Evolutionary conservation across 2,329 filamentous ascomycete species (phyloP).

Genomic region (Catunica adiposa): DNA sequence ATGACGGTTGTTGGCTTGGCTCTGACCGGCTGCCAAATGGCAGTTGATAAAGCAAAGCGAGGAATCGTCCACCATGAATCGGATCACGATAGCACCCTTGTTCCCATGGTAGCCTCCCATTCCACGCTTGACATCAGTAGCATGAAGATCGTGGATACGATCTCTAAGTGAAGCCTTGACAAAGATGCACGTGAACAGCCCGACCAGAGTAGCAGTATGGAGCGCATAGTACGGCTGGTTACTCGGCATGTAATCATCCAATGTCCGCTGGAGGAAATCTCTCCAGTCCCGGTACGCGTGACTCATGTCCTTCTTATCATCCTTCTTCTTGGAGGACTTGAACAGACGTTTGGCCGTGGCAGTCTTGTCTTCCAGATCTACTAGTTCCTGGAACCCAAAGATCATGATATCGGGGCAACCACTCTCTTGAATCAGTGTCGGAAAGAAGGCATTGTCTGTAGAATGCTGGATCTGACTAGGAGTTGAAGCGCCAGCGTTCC

Average conservation of each 20-base stretch:
- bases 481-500: constrained; percentile 96
- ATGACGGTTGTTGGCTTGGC: constrained; percentile 77
- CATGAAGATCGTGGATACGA: constrained; percentile 61
- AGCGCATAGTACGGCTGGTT: constrained; percentile 69
- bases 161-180: constrained; percentile 64
- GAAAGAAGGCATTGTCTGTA: constrained; percentile 62
- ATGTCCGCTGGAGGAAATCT: constrained; percentile 65
- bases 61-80: constrained; percentile 87
- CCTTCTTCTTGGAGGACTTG: constrained; percentile 67
- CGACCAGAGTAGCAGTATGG: constrained; percentile 75
- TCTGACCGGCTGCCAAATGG: constrained; percentile 86
- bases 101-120: constrained; percentile 94
- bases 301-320: constrained; percentile 79
- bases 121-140: constrained; percentile 79
- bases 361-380: constrained; percentile 93
- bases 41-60: constrained; percentile 96
- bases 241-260: constrained; percentile 69
- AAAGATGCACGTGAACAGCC: constrained; percentile 90
- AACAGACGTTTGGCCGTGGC: constrained; percentile 63
- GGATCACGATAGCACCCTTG: constrained; percentile 81
- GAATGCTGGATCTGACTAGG: constrained; percentile 62
- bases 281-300: constrained; percentile 95
- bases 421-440: constrained; percentile 58
- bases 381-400: constrained; percentile 97
- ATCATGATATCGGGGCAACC: constrained; percentile 75